A percentile compares a stretch with the other conserved stretches of the same genome.
These are phyloP conservation scores for Aegilops speltoides DNA, from an alignment of 176 grass and related monocot genomes.

Conservation along the genomic window DNA sequence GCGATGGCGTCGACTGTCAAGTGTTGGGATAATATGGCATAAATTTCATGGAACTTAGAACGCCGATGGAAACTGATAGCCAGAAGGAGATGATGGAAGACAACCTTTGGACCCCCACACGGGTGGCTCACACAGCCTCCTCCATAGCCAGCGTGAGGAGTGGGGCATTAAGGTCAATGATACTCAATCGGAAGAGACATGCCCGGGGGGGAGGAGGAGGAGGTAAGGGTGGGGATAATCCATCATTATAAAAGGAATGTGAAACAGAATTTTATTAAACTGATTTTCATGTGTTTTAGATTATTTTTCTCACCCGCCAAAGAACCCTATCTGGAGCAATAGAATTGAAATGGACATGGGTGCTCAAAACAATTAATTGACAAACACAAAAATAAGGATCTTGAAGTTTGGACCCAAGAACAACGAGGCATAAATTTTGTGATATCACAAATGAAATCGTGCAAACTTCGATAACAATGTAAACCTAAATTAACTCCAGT, in stretches of 20 bases:
- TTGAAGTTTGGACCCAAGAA: conserved; percentile 76
- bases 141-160: conserved; percentile 15
- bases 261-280: not conserved
- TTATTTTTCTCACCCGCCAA: conserved; percentile 52
- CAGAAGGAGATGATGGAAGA: too few species aligned
- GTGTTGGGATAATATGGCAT: too few species aligned
- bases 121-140: too few species aligned
- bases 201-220: not conserved
- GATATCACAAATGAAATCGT: conserved; percentile 49
- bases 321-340: conserved; percentile 76
- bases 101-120: too few species aligned
- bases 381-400: conserved; percentile 68
- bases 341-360: conserved; percentile 74
- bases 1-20: too few species aligned
- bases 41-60: too few species aligned
- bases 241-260: not conserved
- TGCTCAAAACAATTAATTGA: conserved; percentile 46
- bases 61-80: too few species aligned
- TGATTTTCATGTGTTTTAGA: not conserved
- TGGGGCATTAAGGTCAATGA: conserved; percentile 37
- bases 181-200: conserved; percentile 76
- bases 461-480: conserved; percentile 46
- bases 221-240: not conserved
- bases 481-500: conserved; percentile 66
- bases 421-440: conserved; percentile 31